Conservation (phyloP, 2,329 filamentous ascomycete genomes). For the Bipolaris victoriae region DNA sequence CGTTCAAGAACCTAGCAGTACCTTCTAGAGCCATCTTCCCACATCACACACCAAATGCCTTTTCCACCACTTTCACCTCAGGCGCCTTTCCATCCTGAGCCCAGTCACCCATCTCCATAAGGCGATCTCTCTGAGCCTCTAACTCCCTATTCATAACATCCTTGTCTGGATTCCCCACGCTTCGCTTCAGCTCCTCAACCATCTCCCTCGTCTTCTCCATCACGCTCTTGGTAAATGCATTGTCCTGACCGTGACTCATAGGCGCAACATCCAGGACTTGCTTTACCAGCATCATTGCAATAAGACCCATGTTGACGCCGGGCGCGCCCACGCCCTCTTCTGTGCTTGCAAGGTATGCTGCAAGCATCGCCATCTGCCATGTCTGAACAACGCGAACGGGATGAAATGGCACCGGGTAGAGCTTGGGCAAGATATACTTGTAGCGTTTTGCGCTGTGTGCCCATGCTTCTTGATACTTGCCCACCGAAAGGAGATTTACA, state of each 20-base stretch:
- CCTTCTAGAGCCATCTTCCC: not conserved
- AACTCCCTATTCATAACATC: conserved; percentile 32
- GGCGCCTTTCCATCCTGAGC: conserved; percentile 9
- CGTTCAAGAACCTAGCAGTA: not conserved
- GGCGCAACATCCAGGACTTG: conserved; percentile 50
- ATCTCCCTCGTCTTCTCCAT: conserved; percentile 47
- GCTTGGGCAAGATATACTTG: conserved; percentile 57
- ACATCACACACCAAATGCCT: conserved; percentile 10
- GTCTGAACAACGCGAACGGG: conserved; percentile 61
- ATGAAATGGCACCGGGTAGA: conserved; percentile 58
- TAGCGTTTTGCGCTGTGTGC: conserved; percentile 60
- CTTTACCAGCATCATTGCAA: conserved; percentile 52
- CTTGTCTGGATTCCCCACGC: conserved; percentile 30
- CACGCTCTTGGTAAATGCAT: conserved; percentile 50
- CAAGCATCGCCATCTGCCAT: conserved; percentile 50
- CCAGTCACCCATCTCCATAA: conserved; percentile 43
- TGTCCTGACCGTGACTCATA: conserved; percentile 53
- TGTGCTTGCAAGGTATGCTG: conserved; percentile 38
- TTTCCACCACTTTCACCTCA: conserved; percentile 1
- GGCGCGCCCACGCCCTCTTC: conserved; percentile 35
- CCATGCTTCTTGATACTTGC: conserved; percentile 56
- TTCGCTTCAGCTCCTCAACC: conserved; percentile 28
- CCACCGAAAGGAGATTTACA: conserved; percentile 53
- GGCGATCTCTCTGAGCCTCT: conserved; percentile 33
- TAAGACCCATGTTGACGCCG: conserved; percentile 50